These are phyloP conservation scores for Jackrogersella multiformis DNA, from an alignment of 495 filamentous ascomycete species.

Conservation along the genomic window DNA sequence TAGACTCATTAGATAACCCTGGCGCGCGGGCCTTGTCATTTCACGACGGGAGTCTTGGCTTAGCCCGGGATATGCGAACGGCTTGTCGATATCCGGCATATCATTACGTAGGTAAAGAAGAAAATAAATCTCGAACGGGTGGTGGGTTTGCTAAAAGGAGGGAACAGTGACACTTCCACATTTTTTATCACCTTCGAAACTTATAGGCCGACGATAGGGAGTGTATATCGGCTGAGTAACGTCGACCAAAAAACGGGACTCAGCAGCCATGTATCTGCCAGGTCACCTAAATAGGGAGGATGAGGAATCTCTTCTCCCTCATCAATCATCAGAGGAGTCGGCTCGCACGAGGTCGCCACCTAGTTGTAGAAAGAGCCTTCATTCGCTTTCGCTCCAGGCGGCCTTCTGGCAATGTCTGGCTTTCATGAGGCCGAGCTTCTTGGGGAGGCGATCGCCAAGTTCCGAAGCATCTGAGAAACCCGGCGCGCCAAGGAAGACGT, in stretches of 20 bases:
- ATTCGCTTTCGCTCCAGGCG: conserved; percentile 17
- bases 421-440: conserved; percentile 40
- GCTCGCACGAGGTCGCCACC: conserved; percentile 9
- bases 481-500: conserved; percentile 23
- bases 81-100: conserved; percentile 2
- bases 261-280: conserved; percentile 29
- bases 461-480: conserved; percentile 27
- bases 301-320: conserved; percentile 42
- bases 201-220: conserved; percentile 3
- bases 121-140: background rate
- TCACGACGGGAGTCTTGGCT: conserved; percentile 3
- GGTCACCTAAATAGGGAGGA: conserved; percentile 30
- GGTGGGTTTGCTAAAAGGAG: conserved; percentile 20
- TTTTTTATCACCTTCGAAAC: conserved; percentile 1
- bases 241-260: background rate
- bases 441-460: conserved; percentile 17
- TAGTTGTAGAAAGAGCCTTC: conserved; percentile 12
- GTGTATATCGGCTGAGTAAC: conserved; percentile 21
- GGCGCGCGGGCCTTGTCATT: conserved; percentile 2
- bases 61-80: conserved; percentile 14
- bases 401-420: conserved; percentile 30
- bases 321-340: conserved; percentile 13
- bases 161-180: conserved; percentile 19
- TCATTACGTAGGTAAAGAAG: conserved; percentile 21
- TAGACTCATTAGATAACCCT: conserved; percentile 19